phyloP scores from a whole-genome alignment of 2,329 filamentous ascomycete species.

The Diaporthe sp. region DNA sequence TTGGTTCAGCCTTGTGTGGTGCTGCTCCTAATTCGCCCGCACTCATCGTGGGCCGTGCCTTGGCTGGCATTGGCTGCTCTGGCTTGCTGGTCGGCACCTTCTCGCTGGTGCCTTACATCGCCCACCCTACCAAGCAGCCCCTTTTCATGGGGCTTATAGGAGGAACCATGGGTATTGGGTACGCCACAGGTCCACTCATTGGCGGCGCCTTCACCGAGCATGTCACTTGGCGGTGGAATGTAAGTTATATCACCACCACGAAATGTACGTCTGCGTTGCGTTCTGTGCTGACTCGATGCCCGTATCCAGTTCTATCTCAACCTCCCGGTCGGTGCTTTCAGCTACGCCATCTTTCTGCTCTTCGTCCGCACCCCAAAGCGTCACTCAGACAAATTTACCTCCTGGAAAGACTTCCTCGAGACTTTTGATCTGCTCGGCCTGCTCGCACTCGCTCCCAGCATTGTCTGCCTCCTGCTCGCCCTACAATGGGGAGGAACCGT shows the following conservation, averaged over 20 bases:
- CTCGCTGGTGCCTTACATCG: constrained; percentile 45
- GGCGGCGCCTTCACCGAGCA: constrained; percentile 54
- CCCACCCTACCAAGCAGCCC: constrained; percentile 51
- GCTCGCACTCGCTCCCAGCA: constrained; percentile 41
- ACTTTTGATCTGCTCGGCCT: not conserved
- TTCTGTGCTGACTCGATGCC: too few relatives aligned
- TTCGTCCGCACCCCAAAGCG: constrained; percentile 41
- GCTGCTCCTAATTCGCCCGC: constrained; percentile 47
- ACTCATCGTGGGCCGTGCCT: constrained; percentile 53
- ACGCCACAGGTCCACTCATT: constrained; percentile 53
- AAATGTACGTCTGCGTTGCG: too few relatives aligned
- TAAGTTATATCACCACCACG: too few relatives aligned
- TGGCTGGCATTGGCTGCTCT: constrained; percentile 55
- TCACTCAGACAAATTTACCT: not conserved
- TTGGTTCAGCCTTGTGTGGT: constrained; percentile 60
- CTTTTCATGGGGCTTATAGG: constrained; percentile 52
- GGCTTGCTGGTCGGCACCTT: constrained; percentile 55
- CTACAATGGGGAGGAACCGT: constrained; percentile 52
- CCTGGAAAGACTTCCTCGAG: not conserved
- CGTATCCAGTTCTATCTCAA: constrained; percentile 53
- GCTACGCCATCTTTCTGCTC: constrained; percentile 47
- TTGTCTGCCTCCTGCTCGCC: constrained; percentile 50
- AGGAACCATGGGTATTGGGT: constrained; percentile 52
- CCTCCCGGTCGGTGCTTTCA: constrained; percentile 51
- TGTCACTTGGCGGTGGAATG: constrained; percentile 54